Base-by-base conservation (phyloP, 2,329 filamentous ascomycete genomes). In the Fusarium circinatum region DNA sequence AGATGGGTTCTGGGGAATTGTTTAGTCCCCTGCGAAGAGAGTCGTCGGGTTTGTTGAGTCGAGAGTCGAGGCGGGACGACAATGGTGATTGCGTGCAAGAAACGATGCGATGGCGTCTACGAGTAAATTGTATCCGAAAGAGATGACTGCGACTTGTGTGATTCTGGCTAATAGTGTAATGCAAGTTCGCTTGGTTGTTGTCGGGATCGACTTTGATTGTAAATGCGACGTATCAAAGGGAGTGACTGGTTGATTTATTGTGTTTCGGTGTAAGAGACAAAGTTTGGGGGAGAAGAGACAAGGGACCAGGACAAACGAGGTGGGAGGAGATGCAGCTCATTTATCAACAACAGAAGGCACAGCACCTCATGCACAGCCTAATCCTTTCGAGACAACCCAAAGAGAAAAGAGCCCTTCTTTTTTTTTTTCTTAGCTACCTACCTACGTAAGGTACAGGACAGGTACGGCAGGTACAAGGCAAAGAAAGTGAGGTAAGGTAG, bases 241-340 rank as follows among this genome's bases (percentile, higher is more conserved):
- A 45, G 20, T 28, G 38, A 34, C 30, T 51, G 59, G 30, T 22
- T 57, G 39, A 55, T 18, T 41, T 32, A 26, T 15, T 39, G 24
- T 58, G 32, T 45, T 45, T 42, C 42, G 45, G 47, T 68, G 28
- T 57, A 62, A 57, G 32, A 56, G 55, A 47, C 36, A 34, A 57
- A 49, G 60, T 26, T 52, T 52, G 32, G 32, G 57, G 58, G 60
- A 32, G 39, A 61, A 61, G 57, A 48, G 32, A 58, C 55, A 51
- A n/a, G 34, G 44, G 39, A 39, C 47, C 24, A 28, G 63, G 41
- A 42, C 41, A 44, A 42, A 57, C 44, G 47, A 62, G 54, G 64
- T 51, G 67, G 72, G 63, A 56, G 41, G 68, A 68, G 67, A 56
- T 71, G 52, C 67, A 71, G 67, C 67, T 71, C 71, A 62, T 70